A percentile compares a stretch with the other conserved stretches of the same genome.
Evolutionary conservation across 225 moss, liverwort and hornwort genomes (phyloP).

Genomic region (Straminergon stramineum): DNA sequence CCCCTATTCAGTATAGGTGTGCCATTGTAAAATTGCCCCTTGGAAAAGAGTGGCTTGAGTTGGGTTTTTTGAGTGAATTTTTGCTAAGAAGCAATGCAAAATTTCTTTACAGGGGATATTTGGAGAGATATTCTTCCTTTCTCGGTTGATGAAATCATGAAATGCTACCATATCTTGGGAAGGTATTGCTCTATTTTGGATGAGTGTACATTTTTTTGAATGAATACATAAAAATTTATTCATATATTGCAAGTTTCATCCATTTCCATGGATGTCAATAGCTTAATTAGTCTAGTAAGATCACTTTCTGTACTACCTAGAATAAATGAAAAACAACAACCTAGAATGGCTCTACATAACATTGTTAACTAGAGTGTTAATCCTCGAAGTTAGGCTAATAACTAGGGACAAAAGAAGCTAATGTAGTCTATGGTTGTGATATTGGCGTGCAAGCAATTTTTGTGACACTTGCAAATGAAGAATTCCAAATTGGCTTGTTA

Average conservation of each 20-base stretch:
- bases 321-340: not conserved
- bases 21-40: too few species aligned
- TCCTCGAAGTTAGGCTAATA: fast-evolving
- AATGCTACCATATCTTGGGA: not conserved
- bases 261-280: not conserved
- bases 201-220: not conserved
- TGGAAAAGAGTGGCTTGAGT: not conserved
- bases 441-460: not conserved
- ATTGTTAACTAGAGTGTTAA: not conserved
- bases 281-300: not conserved
- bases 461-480: not conserved
- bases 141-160: fast-evolving
- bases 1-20: too few species aligned
- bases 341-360: not conserved
- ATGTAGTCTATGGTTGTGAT: not conserved
- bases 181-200: fast-evolving
- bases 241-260: not conserved
- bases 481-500: not conserved
- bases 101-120: not conserved
- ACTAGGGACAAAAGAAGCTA: fast-evolving
- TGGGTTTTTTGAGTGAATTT: not conserved
- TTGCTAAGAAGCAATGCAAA: not conserved
- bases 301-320: fast-evolving
- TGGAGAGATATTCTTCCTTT: not conserved
- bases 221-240: not conserved